Base-by-base conservation (phyloP, 2,329 filamentous ascomycete genomes). In the Cladophialophora exuberans region DNA sequence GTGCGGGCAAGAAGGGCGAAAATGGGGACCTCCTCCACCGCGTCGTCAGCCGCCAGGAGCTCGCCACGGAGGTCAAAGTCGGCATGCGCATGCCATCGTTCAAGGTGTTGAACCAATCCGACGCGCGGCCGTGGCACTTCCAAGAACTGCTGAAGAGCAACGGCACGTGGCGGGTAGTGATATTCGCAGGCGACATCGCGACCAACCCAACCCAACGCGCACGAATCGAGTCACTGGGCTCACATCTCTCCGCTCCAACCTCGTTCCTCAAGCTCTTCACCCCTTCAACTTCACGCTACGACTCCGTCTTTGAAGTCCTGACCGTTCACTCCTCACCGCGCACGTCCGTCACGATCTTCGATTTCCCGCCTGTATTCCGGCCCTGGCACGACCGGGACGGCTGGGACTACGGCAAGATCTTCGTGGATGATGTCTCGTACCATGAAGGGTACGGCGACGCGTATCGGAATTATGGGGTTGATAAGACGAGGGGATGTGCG, bases 101-200 rank as follows among this genome's bases (percentile, higher is more conserved):
- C 58, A 67, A 68, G 53, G 65, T 73, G 5, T 58, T 72, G 30
- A 70, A 66, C 51, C 71, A 73, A 48, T 52, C 69, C 6, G 72
- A 73, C 53, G 71, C 69, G 3, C 67, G 67, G 4, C 70, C 72
- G n/a, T 71, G 64, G 65, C 72, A 73, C 20, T 64, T 75, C 10
- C 66, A 70, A 35, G 66, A 71, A 26, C 60, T 69, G 6, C 62
- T 76, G 13, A 65, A 65, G 25, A 69, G 66, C 47, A 70, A 72
- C 26, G 73, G 73, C 2, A 65, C 66, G 22, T 76, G 70, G 67
- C 62, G 71, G 4, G 38, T 75, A 23, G 54, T 74, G 15, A 70
- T 89, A 1, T 88, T 89, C 60, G 77, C 83, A 0, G 86, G 86
- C 1, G 73, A 86, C 59, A 70, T 89, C 2, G 69, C 73, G 2